Conservation (phyloP, 768 basidiomycete species). For the Leccinellum albellum region DNA sequence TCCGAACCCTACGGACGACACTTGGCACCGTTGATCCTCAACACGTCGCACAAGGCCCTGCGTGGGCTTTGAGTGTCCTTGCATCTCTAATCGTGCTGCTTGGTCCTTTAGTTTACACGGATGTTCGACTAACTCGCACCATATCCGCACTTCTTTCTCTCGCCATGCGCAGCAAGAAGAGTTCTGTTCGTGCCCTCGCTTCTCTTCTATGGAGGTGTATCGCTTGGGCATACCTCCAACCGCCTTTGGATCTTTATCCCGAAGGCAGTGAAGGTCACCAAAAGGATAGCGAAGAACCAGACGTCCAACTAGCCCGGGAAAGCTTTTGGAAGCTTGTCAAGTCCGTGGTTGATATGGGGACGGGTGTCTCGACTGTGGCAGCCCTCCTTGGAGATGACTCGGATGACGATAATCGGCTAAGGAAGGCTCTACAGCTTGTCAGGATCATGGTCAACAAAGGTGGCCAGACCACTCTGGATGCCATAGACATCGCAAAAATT, state of each 20-base stretch:
- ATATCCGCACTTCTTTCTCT: constrained; percentile 50
- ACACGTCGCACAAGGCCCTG: constrained; percentile 69
- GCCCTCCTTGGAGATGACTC: constrained; percentile 45
- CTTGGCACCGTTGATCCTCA: constrained; percentile 50
- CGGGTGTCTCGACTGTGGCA: constrained; percentile 54
- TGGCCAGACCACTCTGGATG: constrained; percentile 49
- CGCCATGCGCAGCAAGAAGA: constrained; percentile 60
- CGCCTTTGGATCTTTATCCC: constrained; percentile 30
- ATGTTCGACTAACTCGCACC: constrained; percentile 41
- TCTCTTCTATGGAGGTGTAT: constrained; percentile 64
- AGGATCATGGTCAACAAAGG: constrained; percentile 55
- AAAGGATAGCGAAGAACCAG: constrained; percentile 19
- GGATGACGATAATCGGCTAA: constrained; percentile 40
- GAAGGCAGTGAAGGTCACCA: constrained; percentile 25
- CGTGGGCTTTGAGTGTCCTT: constrained; percentile 71
- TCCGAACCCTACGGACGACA: constrained; percentile 65
- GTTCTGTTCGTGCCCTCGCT: constrained; percentile 57
- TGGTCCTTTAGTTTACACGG: constrained; percentile 48
- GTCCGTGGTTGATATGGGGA: constrained; percentile 53
- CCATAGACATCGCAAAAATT: constrained; percentile 46
- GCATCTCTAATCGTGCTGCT: constrained; percentile 65
- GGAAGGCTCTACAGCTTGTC: constrained; percentile 47
- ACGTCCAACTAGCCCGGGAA: constrained; percentile 29
- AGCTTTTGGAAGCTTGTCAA: constrained; percentile 48
- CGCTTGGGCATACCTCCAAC: constrained; percentile 64